These are phyloP conservation scores for Nicotiana otophora DNA, from an alignment of 257 asterid species.

Conservation along the genomic window DNA sequence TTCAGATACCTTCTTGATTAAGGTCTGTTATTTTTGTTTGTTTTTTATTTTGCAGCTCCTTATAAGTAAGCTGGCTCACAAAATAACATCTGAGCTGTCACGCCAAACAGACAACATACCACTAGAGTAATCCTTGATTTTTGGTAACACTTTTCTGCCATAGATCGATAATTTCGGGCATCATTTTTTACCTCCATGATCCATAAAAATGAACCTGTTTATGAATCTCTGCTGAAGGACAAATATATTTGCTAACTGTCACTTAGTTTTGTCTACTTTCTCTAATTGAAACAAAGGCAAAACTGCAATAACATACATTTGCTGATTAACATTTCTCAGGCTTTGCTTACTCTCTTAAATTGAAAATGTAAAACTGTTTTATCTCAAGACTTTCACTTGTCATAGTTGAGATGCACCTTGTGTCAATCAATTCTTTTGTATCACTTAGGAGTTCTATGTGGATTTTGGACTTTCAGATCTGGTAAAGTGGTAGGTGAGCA, in stretches of 20 bases:
- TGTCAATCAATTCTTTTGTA: neutral
- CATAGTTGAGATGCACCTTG: neutral
- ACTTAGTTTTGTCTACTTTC: neutral
- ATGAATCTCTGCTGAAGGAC: neutral
- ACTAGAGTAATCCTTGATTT: neutral
- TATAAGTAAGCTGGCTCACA: neutral
- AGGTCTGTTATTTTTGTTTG: neutral
- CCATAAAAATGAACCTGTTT: neutral
- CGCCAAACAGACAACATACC: neutral
- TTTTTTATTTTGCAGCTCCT: neutral
- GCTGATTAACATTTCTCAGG: neutral
- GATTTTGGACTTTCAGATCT: neutral
- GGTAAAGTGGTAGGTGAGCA: neutral
- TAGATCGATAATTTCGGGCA: neutral
- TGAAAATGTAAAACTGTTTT: neutral
- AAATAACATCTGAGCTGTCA: neutral
- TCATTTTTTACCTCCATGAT: neutral
- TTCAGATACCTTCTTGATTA: neutral
- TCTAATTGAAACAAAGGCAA: neutral
- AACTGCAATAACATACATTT: neutral
- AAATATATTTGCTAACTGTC: neutral
- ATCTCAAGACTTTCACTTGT: neutral
- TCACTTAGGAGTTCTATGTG: neutral
- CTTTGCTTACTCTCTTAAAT: neutral
- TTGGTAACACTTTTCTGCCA: neutral